Base-by-base conservation (phyloP, 108 stramenopile species). In the Epipyxis sp. region DNA sequence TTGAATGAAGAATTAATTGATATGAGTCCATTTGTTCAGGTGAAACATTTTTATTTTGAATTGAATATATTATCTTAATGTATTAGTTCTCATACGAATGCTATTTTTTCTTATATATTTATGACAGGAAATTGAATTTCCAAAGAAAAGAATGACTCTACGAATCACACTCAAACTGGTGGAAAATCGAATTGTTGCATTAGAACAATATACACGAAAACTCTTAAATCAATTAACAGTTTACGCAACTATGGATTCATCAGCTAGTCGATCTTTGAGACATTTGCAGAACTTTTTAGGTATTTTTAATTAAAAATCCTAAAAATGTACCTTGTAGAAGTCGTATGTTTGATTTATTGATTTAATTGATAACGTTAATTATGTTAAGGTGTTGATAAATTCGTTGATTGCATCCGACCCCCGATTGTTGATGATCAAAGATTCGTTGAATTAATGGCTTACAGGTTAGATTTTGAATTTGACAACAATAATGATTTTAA, bases 401-500 rank as follows among this genome's bases (percentile, higher is more conserved):
- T n/a, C 71, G 34, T 74, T 10, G 50, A 74, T 39, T 74, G 71
- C 35, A 6, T 74, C 25, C 71, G 43, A 43, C 71, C 71, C 10
- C 71, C 71, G 13, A 3, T 57, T 6, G 44, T 74, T 13, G 71
- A 74, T 74, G 71, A 74, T 74, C 71, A 74, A 25, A 37, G 71
- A 43, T 13, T 29, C 71, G 3, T 74, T 3, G 71, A 74, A 25
- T 6, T 39, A 42, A 74, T 74, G 71, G 71, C 50, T 13, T 74
- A 74, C 35, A 37, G n/a, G n/a, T n/a, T n/a, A n/a, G n/a, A n/a
- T n/a, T n/a, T n/a, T n/a, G n/a, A n/a, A n/a, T 57, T n/a, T n/a
- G 54, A 57, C n/a, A n/a, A 57, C 25, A n/a, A 57, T n/a, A 57
- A 57, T 57, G n/a, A n/a, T n/a, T n/a, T 57, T n/a, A 57, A n/a